These are phyloP conservation scores for Chenopodium quinoa DNA, from an alignment of 148 eudicot genomes.

Conservation along the genomic window DNA sequence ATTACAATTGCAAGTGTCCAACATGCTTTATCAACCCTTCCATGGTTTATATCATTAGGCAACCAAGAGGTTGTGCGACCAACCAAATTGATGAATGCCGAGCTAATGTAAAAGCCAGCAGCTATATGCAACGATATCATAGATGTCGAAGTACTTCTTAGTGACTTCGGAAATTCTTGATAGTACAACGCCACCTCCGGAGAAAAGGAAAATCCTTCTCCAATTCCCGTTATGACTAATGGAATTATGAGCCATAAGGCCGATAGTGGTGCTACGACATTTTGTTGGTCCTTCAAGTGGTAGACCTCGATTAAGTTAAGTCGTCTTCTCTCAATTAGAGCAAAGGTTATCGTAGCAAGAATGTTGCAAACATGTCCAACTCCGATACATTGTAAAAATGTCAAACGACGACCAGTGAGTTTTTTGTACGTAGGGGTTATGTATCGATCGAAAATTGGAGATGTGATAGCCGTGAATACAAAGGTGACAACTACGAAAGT, in stretches of 20 bases:
- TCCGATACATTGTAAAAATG: constrained; percentile 37
- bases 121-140: constrained; percentile 34
- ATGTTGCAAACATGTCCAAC: constrained; percentile 39
- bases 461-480: constrained; percentile 34
- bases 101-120: constrained; percentile 35
- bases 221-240: constrained; percentile 31
- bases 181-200: constrained; percentile 36
- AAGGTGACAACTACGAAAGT: constrained; percentile 37
- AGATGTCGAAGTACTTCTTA: constrained; percentile 33
- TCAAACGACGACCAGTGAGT: constrained; percentile 24
- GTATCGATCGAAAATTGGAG: constrained; percentile 32
- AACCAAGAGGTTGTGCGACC: constrained; percentile 33
- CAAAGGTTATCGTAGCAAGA: constrained; percentile 33
- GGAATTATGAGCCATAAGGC: constrained; percentile 36
- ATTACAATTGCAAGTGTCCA: constrained; percentile 29
- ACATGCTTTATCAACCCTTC: constrained; percentile 31
- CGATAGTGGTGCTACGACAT: constrained; percentile 28
- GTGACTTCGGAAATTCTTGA: constrained; percentile 33
- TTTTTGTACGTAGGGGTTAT: constrained; percentile 38
- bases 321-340: constrained; percentile 47
- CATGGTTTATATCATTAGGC: constrained; percentile 41
- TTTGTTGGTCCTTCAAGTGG: constrained; percentile 1
- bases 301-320: constrained; percentile 18
- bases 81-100: constrained; percentile 27
- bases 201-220: constrained; percentile 33